These are phyloP conservation scores for Helianthus tuberosus DNA, from an alignment of 129 eudicot genomes.

Conservation along the genomic window DNA sequence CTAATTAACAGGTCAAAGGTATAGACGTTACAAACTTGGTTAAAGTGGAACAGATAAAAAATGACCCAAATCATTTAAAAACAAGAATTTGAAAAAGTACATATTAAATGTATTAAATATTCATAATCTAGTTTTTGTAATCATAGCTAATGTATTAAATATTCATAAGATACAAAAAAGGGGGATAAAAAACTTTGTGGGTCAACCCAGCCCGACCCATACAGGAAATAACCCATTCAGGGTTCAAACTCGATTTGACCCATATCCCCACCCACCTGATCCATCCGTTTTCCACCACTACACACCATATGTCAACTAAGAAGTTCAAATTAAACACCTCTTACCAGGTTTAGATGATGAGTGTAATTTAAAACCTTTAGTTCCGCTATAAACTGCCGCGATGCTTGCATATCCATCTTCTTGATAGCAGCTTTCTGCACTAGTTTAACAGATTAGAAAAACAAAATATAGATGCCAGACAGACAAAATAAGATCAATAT, in stretches of 20 bases:
- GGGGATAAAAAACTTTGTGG: background rate
- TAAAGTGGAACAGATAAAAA: no score
- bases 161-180: no score
- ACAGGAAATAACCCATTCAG: background rate
- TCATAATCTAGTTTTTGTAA: no score
- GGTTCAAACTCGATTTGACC: background rate
- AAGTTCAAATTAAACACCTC: constrained; percentile 3
- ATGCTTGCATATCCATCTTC: constrained; percentile 98
- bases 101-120: no score
- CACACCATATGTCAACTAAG: constrained; percentile 2
- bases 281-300: background rate
- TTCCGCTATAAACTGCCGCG: constrained; percentile 86
- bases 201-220: no score
- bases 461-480: background rate
- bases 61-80: no score
- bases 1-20: no score
- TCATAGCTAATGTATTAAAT: no score
- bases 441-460: constrained; percentile 9
- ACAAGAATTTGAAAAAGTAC: no score
- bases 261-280: background rate
- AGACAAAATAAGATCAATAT: background rate
- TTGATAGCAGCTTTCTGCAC: constrained; percentile 93
- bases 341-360: no score
- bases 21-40: background rate
- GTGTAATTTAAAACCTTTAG: constrained; percentile 81